Percentiles rank a stretch among this genome's conserved stretches.
phyloP scores from a whole-genome alignment of 257 asterid genomes.

The Solanum tarapatanum region DNA sequence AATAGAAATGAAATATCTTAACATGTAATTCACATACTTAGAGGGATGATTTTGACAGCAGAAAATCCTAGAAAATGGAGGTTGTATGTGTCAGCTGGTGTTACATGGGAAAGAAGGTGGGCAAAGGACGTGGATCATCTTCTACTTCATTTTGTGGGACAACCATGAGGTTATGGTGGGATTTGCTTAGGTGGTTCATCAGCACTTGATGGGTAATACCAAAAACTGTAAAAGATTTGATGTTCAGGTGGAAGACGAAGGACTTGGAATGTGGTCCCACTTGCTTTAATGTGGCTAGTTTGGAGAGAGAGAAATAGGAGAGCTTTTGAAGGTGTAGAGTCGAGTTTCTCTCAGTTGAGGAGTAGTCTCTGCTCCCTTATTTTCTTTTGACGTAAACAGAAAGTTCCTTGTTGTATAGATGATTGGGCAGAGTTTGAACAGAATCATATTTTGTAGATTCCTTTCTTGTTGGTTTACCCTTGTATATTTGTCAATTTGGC shows the following conservation, averaged over 20 bases:
- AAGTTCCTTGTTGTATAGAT: neutral
- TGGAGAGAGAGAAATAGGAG: neutral
- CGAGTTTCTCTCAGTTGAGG: neutral
- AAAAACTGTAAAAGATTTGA: neutral
- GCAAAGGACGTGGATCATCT: neutral
- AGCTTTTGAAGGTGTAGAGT: neutral
- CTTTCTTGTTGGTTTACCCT: neutral
- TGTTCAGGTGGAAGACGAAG: neutral
- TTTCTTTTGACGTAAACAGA: neutral
- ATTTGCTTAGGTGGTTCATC: neutral
- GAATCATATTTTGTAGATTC: neutral
- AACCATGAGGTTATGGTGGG: neutral
- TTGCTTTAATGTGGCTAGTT: neutral
- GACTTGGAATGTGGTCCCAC: neutral
- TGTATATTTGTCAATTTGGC: neutral
- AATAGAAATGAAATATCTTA: neutral
- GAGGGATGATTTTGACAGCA: neutral
- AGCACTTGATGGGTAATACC: neutral
- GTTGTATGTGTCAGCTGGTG: neutral
- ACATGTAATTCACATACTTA: neutral
- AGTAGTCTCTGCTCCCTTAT: neutral
- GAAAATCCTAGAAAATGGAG: neutral
- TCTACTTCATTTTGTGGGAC: neutral
- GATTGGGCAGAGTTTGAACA: neutral
- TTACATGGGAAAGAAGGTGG: neutral